Conservation (phyloP, 208 protist genomes). For the Strigomonas culicis region DNA sequence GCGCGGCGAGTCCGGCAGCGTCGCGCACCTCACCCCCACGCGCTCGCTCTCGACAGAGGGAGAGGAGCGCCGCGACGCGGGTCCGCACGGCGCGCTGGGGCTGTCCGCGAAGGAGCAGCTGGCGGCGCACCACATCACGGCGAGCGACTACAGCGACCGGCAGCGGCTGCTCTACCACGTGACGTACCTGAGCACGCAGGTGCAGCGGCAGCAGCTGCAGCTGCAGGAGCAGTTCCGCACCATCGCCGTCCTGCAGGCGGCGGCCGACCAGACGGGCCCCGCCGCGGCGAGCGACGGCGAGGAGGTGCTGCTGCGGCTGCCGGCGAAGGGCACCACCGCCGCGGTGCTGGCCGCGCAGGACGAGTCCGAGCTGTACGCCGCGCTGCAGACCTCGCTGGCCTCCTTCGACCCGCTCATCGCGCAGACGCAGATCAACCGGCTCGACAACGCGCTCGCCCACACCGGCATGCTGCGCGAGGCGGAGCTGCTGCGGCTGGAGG, state of each 20-base stretch:
- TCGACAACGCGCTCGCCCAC: constrained; percentile 83
- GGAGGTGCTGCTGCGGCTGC: not conserved
- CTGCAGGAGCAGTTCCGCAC: constrained; percentile 51
- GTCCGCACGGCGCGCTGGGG: not conserved
- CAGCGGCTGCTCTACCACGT: constrained; percentile 81
- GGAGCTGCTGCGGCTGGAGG: constrained; percentile 38
- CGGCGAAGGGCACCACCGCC: constrained; percentile 24
- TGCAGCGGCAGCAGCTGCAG: constrained; percentile 74
- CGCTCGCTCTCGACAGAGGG: not conserved
- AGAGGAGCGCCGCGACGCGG: not conserved
- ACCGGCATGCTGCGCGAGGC: constrained; percentile 70
- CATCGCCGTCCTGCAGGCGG: constrained; percentile 37
- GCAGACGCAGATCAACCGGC: constrained; percentile 69
- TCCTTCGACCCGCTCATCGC: constrained; percentile 80
- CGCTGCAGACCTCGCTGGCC: constrained; percentile 34
- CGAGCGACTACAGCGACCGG: constrained; percentile 75
- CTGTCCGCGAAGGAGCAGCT: not conserved
- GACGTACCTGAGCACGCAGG: constrained; percentile 75
- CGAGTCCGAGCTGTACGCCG: constrained; percentile 32
- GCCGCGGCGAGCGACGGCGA: not conserved
- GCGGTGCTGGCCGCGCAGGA: constrained; percentile 38
- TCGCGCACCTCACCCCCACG: not conserved
- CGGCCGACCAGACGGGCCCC: not conserved
- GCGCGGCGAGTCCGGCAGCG: not conserved
- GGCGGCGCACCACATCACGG: constrained; percentile 28